Evolutionary conservation across 345 rosid genomes (phyloP), one percentile per base, ranked within the genome.

Genomic region (Corchorus capsularis): DNA sequence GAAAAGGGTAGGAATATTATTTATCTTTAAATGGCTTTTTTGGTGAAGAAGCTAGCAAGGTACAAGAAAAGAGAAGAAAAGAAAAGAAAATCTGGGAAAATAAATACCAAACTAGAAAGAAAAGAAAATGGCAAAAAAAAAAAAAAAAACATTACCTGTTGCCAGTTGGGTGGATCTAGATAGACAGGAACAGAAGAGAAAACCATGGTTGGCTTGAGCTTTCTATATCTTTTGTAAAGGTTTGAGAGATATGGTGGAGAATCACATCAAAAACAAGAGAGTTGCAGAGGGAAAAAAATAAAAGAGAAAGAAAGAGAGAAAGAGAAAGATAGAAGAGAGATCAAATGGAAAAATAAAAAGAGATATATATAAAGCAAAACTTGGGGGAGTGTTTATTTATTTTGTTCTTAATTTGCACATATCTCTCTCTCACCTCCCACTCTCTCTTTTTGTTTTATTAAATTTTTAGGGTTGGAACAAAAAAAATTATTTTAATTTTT

Each of bases 141-240:
- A 27, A 57, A 62, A 16, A 17, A 72, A 53, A 46, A 75, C 64
- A 22, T 11, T 71, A 87, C 92, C 90, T 86, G 88, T 15, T 78
- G 91, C 94, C 94, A 89, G 81, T 80, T 84, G 76, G 89, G 87
- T 64, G 87, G 88, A 88, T 88, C 94, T 69, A 87, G 80, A 82
- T 87, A 89, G 82, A 81, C 71, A 53, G 90, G 90, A 86, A 78
- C 61, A 50, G 94, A 88, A 60, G 91, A 72, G 84, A 87, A 90
- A 82, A 78, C 88, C 94, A 90, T 90, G 80, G 81, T 72, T 70
- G 45, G 50, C 72, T 74, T 78, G 27, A 71, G 69, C 69, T 63
- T 71, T 82, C 82, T 85, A 22, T 81, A 22, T 81, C 82, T 85
- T 83, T 84, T 82, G 86, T 80, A 83, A 85, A 89, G 78, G 78